Conservation (phyloP, 345 rosid genomes). For the Euphorbia peplus region DNA sequence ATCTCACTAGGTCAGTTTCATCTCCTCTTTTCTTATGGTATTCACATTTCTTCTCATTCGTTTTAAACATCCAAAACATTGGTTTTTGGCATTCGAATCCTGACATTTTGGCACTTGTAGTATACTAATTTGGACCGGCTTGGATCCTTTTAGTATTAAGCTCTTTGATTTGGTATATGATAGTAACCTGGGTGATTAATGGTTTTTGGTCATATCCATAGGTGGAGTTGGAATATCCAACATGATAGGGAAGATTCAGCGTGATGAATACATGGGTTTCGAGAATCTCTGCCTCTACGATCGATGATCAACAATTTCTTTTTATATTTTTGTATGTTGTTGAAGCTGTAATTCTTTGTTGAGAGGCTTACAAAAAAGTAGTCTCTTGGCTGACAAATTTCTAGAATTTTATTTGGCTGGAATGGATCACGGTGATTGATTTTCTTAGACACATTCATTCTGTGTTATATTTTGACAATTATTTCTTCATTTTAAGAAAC, state of each 20-base stretch:
- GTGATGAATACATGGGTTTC: conserved; percentile 24
- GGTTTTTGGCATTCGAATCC: no score
- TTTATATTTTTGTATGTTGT: not conserved
- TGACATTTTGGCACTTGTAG: no score
- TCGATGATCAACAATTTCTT: not conserved
- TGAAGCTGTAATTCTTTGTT: not conserved
- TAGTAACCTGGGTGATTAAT: no score
- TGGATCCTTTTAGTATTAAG: no score
- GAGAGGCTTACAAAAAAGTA: not conserved
- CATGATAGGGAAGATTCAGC: conserved; percentile 20
- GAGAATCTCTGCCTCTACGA: conserved; percentile 42
- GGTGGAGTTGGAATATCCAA: conserved; percentile 28
- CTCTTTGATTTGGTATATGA: no score
- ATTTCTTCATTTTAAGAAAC: not conserved
- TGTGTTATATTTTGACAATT: not conserved
- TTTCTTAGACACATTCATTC: not conserved
- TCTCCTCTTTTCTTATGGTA: no score
- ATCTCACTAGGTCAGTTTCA: conserved; percentile 24
- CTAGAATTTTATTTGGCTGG: not conserved
- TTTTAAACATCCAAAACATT: no score
- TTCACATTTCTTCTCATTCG: no score
- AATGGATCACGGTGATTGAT: not conserved
- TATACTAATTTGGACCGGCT: no score
- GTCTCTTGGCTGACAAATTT: conserved; percentile 1
- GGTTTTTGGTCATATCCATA: no score